phyloP scores from a whole-genome alignment of 148 eudicot genomes.

The Talinum fruticosum region DNA sequence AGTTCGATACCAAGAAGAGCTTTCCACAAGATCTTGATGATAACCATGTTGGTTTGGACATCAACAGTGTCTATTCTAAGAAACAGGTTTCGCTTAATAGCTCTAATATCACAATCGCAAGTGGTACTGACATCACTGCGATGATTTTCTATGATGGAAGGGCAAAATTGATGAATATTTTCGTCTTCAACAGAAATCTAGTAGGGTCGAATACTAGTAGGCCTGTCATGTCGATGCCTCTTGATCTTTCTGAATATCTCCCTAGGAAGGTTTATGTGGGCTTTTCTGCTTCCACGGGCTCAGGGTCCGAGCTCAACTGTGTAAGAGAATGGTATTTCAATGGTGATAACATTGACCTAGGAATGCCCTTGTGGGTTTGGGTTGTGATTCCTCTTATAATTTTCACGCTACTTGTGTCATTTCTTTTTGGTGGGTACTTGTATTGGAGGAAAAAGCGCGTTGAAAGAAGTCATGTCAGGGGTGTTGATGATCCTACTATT shows the following conservation, averaged over 20 bases:
- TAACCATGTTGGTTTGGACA: conserved; percentile 40
- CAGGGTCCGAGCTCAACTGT: conserved; percentile 31
- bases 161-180: conserved; percentile 19
- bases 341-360: conserved; percentile 2
- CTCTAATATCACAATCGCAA: conserved; percentile 22
- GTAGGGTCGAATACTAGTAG: not conserved
- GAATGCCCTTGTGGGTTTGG: conserved; percentile 15
- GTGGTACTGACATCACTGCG: conserved; percentile 19
- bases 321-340: conserved; percentile 32
- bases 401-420: not conserved
- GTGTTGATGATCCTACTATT: conserved; percentile 7
- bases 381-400: conserved; percentile 2
- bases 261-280: conserved; percentile 32
- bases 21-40: conserved; percentile 29
- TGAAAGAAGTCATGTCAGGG: not conserved
- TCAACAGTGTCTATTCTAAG: conserved; percentile 30
- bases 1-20: conserved; percentile 46
- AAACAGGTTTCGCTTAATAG: conserved; percentile 7
- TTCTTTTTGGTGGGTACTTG: conserved; percentile 10
- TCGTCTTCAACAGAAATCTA: conserved; percentile 20
- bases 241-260: conserved; percentile 29
- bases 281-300: conserved; percentile 40
- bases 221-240: conserved; percentile 24
- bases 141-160: conserved; percentile 28
- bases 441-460: not conserved